Base-by-base conservation (phyloP, 108 stramenopile genomes). In the Skeletonema grethae region DNA sequence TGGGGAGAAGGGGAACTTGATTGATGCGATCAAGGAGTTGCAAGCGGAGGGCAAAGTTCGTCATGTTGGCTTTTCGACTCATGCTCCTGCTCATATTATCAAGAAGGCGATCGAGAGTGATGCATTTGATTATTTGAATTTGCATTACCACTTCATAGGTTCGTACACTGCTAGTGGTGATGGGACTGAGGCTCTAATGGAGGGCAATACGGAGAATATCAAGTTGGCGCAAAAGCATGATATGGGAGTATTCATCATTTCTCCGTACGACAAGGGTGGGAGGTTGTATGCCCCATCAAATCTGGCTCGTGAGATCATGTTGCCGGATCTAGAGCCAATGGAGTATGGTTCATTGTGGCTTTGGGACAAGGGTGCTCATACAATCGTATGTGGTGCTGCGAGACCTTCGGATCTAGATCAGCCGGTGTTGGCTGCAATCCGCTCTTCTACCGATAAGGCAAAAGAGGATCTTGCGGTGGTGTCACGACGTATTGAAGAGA, bases 231-330 rank as follows among this genome's bases (percentile, higher is more conserved):
- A 89, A 15, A 69, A 91, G 60, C 81, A 83, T 66, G 91, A 92
- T 63, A 96, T 96, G 95, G 93, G 93, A 43, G 66, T 95, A 0
- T 97, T 95, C 70, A 82, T 91, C 66, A 96, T 96, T 58, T 84
- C 84, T 31, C 87, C 96, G 16, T 89, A 79, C 62, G 97, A 98
- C 82, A 98, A 98, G 71, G 97, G 95, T 25, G 94, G 94, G 3
- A 65, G 76, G 16, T 28, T 94, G 20, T 94, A 91, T 62, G 80
- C 75, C 7, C 93, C 93, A 36, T 87, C 88, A 2, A 72, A 87
- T 31, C 85, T 83, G 31, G 36, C 84, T 16, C 86, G 93, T n/a
- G 75, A 84, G 3, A 72, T 94, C 55, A 87, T 77, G 24, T 53
- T 94, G 56, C 93, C 93, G 10, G 88, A 94, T 34, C 53, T 90